These are phyloP conservation scores for Stephania cephalantha DNA, from an alignment of 164 flowering plant species.

Conservation along the genomic window DNA sequence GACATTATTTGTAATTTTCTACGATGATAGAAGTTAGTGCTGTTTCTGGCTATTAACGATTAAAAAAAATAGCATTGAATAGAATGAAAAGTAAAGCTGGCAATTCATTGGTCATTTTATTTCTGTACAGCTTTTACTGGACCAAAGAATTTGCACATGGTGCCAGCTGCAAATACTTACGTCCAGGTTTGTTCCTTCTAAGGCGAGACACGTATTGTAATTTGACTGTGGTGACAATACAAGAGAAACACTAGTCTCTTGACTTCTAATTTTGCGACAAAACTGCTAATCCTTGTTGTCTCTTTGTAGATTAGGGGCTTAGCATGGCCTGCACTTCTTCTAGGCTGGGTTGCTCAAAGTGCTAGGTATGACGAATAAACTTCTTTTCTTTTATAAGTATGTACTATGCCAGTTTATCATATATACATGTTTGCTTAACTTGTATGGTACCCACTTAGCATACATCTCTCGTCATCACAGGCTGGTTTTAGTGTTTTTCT, in stretches of 20 bases:
- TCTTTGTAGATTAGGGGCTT: conserved; percentile 75
- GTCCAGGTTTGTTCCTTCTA: conserved; percentile 36
- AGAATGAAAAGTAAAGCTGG: neutral
- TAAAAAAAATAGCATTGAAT: neutral
- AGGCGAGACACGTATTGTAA: neutral
- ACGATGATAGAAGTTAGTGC: neutral
- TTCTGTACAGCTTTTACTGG: conserved; percentile 46
- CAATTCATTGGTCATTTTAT: conserved; percentile 12
- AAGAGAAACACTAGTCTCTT: neutral
- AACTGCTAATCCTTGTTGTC: neutral
- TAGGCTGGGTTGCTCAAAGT: conserved; percentile 97
- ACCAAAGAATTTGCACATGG: conserved; percentile 34
- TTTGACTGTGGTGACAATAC: neutral
- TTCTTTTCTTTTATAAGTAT: neutral
- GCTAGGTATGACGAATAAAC: conserved; percentile 57
- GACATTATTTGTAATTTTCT: no score
- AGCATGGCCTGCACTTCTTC: conserved; percentile 95
- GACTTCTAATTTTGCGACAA: neutral
- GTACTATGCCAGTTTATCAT: no score
- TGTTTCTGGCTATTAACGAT: neutral
- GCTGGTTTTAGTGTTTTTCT: neutral
- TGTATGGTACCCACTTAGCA: no score
- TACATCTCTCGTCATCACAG: neutral
- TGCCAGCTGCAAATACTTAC: conserved; percentile 51
- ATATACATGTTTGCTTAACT: no score